These are phyloP conservation scores for Fragaria iinumae DNA, from an alignment of 306 rosid genomes.

Conservation along the genomic window DNA sequence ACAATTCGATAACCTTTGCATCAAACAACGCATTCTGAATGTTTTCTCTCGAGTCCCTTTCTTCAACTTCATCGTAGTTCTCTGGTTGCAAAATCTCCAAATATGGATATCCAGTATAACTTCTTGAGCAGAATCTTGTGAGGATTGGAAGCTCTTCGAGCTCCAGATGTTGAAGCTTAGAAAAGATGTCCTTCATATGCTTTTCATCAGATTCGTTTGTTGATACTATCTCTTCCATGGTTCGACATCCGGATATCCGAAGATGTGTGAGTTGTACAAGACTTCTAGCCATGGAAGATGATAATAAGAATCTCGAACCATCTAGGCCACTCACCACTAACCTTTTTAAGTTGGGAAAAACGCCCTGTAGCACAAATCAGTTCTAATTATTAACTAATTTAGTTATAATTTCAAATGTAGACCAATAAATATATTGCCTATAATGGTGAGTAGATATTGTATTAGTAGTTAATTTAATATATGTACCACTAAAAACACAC, in stretches of 20 bases:
- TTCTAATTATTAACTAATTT: neutral
- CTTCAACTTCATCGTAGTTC: neutral
- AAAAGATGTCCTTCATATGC: neutral
- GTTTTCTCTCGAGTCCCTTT: neutral
- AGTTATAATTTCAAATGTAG: neutral
- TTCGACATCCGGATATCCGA: conserved; percentile 15
- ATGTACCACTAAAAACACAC: too few species aligned
- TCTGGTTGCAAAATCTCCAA: neutral
- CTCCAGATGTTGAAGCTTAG: neutral
- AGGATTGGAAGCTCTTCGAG: neutral
- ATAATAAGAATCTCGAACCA: neutral
- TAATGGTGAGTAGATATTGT: neutral
- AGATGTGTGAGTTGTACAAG: conserved; percentile 37
- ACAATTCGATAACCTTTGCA: neutral
- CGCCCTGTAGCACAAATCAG: neutral
- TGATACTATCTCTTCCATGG: conserved; percentile 26
- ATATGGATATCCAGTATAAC: neutral
- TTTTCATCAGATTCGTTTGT: neutral
- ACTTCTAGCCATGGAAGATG: conserved; percentile 25
- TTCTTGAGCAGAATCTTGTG: neutral
- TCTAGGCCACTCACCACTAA: conserved; percentile 17
- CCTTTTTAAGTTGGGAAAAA: conserved; percentile 25
- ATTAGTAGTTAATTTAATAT: too few species aligned
- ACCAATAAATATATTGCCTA: neutral
- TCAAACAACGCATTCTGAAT: neutral